Conservation (phyloP, 1,284 basidiomycete genomes). For the Tilletia setariae region DNA sequence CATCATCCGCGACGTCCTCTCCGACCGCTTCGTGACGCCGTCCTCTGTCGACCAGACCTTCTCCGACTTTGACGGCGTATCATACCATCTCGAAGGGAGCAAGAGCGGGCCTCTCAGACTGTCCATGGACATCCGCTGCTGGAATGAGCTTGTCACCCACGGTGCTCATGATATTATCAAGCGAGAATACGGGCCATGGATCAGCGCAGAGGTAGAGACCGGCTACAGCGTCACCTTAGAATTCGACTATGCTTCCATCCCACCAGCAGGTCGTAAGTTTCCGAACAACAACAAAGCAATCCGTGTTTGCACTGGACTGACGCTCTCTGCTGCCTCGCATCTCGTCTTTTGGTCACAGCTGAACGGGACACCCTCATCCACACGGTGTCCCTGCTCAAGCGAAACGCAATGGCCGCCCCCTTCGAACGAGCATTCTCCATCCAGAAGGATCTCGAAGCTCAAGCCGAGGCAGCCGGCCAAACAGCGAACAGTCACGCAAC, state of each 20-base stretch:
- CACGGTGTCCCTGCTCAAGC: conserved; percentile 81
- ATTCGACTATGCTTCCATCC: conserved; percentile 82
- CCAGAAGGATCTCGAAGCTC: conserved; percentile 78
- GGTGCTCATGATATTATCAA: conserved; percentile 78
- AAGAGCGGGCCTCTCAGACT: conserved; percentile 69
- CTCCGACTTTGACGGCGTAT: conserved; percentile 94
- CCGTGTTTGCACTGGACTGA: not conserved
- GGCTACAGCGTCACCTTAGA: conserved; percentile 85
- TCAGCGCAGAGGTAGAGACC: conserved; percentile 65
- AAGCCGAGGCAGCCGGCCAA: conserved; percentile 56
- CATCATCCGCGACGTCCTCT: conserved; percentile 85
- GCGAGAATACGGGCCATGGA: conserved; percentile 76
- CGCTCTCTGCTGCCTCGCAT: too few species aligned
- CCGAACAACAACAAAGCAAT: too few species aligned
- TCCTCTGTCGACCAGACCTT: conserved; percentile 88
- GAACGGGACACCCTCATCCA: conserved; percentile 65
- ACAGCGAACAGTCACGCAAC: conserved; percentile 50
- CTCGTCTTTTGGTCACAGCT: conserved; percentile 18
- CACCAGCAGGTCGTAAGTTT: conserved; percentile 71
- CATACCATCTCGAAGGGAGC: conserved; percentile 85
- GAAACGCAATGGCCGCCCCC: conserved; percentile 89
- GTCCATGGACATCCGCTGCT: conserved; percentile 92
- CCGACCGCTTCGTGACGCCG: conserved; percentile 87
- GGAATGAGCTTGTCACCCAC: conserved; percentile 84
- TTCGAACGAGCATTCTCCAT: conserved; percentile 84